Evolutionary conservation across 176 grass and related monocot species (phyloP).

Genomic region (Saccharum officinarum): DNA sequence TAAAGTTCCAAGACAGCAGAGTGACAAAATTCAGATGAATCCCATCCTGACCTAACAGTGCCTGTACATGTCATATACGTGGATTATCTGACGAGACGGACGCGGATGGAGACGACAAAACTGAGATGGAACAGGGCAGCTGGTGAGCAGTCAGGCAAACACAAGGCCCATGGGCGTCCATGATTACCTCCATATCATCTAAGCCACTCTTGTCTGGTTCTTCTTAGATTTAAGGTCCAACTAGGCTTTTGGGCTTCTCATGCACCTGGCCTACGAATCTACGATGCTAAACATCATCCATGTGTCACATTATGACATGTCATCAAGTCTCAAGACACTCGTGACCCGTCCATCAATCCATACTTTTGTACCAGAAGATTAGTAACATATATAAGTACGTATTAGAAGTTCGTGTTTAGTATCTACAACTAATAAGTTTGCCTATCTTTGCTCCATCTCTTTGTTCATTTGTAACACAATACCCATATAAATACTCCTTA

Average conservation of each 20-base stretch:
- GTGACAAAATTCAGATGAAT: constrained; percentile 36
- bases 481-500: too few species aligned
- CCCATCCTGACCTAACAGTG: constrained; percentile 27
- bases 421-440: too few species aligned
- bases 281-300: background rate
- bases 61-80: background rate
- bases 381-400: too few species aligned
- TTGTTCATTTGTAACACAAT: too few species aligned
- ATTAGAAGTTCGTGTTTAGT: too few species aligned
- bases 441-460: too few species aligned
- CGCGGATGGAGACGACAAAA: constrained; percentile 12
- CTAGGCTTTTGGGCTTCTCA: constrained; percentile 20
- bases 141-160: constrained; percentile 23
- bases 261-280: background rate
- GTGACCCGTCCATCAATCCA: too few species aligned
- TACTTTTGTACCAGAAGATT: too few species aligned
- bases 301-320: background rate
- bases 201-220: constrained; percentile 30
- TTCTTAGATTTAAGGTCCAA: constrained; percentile 22
- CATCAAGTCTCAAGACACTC: too few species aligned
- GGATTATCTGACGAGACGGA: constrained; percentile 25
- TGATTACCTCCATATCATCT: constrained; percentile 24
- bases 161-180: background rate
- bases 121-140: constrained; percentile 24
- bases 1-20: background rate